phyloP scores from a whole-genome alignment of 805 yeast genomes.

The Wickerhamiella nectarea region DNA sequence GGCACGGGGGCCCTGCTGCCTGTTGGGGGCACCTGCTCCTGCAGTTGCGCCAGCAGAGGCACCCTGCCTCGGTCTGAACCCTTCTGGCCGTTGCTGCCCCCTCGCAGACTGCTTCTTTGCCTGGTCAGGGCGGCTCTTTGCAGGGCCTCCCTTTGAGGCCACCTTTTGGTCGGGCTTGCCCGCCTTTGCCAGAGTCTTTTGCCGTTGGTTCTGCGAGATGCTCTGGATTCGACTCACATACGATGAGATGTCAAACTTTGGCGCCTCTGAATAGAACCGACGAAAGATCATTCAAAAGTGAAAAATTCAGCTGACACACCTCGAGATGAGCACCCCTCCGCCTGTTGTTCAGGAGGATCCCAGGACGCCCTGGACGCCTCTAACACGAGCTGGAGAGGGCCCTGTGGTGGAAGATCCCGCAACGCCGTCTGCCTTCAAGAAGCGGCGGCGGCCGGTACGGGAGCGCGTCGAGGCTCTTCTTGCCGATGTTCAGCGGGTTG shows the following conservation, averaged over 20 bases:
- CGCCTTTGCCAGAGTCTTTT: not conserved
- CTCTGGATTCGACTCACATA: slow-evolving; percentile 18
- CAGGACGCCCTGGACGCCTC: slow-evolving; percentile 2
- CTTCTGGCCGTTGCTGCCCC: not conserved
- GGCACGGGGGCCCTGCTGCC: too few relatives aligned
- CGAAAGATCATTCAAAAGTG: slow-evolving; percentile 4
- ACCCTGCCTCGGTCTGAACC: not conserved
- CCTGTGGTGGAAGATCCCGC: not conserved
- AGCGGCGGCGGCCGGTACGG: not conserved
- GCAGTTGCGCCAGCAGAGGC: too few relatives aligned
- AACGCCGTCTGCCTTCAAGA: not conserved
- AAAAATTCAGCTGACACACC: not conserved
- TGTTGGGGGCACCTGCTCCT: too few relatives aligned
- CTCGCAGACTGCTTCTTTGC: not conserved
- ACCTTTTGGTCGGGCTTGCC: not conserved
- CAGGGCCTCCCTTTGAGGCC: not conserved
- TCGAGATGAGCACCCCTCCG: slow-evolving; percentile 7
- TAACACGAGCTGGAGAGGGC: not conserved
- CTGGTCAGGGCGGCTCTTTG: not conserved
- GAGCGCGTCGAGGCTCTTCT: slow-evolving; percentile 1
- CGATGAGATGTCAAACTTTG: slow-evolving; percentile 13
- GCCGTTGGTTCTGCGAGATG: slow-evolving; percentile 11
- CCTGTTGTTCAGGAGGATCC: not conserved
- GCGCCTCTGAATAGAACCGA: slow-evolving; percentile 15
- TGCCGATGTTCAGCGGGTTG: not conserved